These are phyloP conservation scores for Tephrocybe rancida DNA, from an alignment of 768 basidiomycete genomes.

Conservation along the genomic window DNA sequence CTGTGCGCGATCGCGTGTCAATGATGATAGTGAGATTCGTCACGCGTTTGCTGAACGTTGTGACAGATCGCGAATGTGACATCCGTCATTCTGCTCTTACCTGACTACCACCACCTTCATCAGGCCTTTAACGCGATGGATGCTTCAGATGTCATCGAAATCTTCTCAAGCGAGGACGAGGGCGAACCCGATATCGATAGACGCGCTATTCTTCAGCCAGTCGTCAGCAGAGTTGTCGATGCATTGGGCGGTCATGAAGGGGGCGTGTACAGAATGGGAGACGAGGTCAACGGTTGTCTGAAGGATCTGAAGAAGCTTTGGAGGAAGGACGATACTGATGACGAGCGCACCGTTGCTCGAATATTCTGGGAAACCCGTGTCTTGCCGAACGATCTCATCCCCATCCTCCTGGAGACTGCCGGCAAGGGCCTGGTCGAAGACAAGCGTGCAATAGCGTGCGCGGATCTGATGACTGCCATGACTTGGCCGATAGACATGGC, in stretches of 20 bases:
- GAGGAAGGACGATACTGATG: conserved; percentile 96
- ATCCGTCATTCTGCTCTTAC: neutral
- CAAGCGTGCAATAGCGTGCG: conserved; percentile 79
- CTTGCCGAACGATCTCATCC: conserved; percentile 83
- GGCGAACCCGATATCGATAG: conserved; percentile 34
- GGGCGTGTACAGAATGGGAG: conserved; percentile 72
- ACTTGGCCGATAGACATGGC: conserved; percentile 99
- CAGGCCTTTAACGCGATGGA: conserved; percentile 13
- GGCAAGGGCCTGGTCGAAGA: conserved; percentile 80
- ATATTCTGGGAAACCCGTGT: conserved; percentile 91
- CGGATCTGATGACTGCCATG: conserved; percentile 93
- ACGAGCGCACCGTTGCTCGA: conserved; percentile 93
- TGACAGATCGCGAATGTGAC: conserved; percentile 21
- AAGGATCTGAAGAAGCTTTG: conserved; percentile 95
- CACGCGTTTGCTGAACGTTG: too few relatives aligned
- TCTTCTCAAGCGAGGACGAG: conserved; percentile 32
- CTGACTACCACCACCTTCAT: neutral
- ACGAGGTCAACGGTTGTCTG: conserved; percentile 81
- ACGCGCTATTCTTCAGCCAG: conserved; percentile 62
- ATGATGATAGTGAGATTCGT: too few relatives aligned
- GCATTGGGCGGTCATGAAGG: conserved; percentile 79
- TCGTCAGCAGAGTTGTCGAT: conserved; percentile 75
- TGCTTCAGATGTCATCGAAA: conserved; percentile 36
- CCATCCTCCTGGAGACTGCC: conserved; percentile 81
- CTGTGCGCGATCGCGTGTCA: too few relatives aligned